Evolutionary conservation across 257 asterid genomes (phyloP).

Genomic region (Echites panduratus): DNA sequence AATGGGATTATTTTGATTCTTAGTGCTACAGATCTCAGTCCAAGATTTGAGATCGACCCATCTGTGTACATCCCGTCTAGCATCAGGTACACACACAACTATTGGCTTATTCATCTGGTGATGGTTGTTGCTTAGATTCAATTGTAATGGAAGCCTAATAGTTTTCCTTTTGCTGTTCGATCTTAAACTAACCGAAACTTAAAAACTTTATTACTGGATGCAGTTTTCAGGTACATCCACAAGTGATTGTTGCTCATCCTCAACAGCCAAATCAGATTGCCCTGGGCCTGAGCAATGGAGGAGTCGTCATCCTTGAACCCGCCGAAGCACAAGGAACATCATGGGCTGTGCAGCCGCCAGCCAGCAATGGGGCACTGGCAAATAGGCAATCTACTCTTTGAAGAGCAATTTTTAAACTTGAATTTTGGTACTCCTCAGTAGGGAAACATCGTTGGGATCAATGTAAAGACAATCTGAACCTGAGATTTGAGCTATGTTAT

Average conservation of each 20-base stretch:
- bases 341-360: constrained; percentile 25
- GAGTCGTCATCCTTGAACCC: constrained; percentile 55
- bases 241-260: constrained; percentile 69
- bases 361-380: background rate
- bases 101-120: background rate
- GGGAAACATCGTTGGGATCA: background rate
- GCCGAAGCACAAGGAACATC: constrained; percentile 31
- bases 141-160: background rate
- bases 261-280: constrained; percentile 57
- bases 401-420: background rate
- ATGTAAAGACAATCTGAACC: no score
- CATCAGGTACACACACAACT: constrained; percentile 32
- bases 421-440: background rate
- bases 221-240: constrained; percentile 37
- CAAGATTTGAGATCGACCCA: constrained; percentile 63
- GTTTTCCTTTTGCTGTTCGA: background rate
- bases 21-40: constrained; percentile 43
- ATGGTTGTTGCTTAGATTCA: background rate
- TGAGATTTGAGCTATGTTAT: background rate
- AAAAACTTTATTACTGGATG: constrained; percentile 10
- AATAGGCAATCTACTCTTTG: background rate
- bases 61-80: constrained; percentile 50
- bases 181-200: background rate
- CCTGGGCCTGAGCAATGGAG: constrained; percentile 56
- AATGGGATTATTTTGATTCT: constrained; percentile 62